phyloP scores from a whole-genome alignment of 2,329 filamentous ascomycete species.

The Alternaria triticimaculans region DNA sequence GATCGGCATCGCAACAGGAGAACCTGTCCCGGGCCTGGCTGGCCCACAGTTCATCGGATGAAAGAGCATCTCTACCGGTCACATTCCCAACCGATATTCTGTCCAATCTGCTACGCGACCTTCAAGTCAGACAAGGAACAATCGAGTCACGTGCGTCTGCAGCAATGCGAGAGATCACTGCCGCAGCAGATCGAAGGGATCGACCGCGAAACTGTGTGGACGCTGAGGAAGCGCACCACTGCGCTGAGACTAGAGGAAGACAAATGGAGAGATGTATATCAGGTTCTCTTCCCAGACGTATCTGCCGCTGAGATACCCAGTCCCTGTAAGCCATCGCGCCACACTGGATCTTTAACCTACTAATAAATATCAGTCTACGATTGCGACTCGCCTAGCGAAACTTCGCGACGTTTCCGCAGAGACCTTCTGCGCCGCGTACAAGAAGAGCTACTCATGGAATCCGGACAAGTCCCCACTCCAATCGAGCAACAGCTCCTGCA shows the following conservation, averaged over 20 bases:
- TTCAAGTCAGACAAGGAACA: slow-evolving; percentile 46
- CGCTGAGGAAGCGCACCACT: slow-evolving; percentile 46
- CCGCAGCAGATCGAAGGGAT: slow-evolving; percentile 47
- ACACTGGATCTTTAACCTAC: not conserved
- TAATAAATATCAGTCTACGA: slow-evolving; percentile 42
- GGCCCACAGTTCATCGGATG: slow-evolving; percentile 50
- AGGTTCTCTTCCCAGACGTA: slow-evolving; percentile 47
- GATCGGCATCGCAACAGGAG: slow-evolving; percentile 45
- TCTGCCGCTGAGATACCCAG: slow-evolving; percentile 38
- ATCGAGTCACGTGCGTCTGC: slow-evolving; percentile 40
- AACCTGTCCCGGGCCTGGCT: slow-evolving; percentile 49
- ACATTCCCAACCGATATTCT: slow-evolving; percentile 48
- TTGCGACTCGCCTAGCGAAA: slow-evolving; percentile 31
- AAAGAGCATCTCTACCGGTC: slow-evolving; percentile 53
- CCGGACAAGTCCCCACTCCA: slow-evolving; percentile 25
- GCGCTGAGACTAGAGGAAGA: slow-evolving; percentile 41
- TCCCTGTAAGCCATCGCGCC: slow-evolving; percentile 40
- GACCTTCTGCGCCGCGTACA: slow-evolving; percentile 46
- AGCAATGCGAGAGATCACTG: slow-evolving; percentile 28
- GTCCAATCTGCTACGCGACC: slow-evolving; percentile 47
- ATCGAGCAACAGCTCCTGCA: slow-evolving; percentile 36
- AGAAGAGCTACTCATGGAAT: slow-evolving; percentile 36
- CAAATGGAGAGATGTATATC: slow-evolving; percentile 51
- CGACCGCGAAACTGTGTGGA: slow-evolving; percentile 45
- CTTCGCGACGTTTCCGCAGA: slow-evolving; percentile 39